A percentile compares a stretch with the other conserved stretches of the same genome.
phyloP scores from a whole-genome alignment of 2,329 filamentous ascomycete species.

The Colletotrichum sp. region DNA sequence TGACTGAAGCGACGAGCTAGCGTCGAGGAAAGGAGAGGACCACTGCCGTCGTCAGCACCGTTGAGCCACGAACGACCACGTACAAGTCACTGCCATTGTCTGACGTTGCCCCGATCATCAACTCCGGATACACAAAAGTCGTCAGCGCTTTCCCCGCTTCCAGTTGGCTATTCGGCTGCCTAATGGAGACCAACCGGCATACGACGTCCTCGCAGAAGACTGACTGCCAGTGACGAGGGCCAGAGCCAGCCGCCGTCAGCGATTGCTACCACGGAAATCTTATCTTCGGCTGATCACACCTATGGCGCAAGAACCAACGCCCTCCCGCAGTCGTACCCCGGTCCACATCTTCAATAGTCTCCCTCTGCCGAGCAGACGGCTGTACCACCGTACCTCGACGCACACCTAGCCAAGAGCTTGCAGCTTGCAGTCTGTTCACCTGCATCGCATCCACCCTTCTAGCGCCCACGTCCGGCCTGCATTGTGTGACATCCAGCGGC shows the following conservation, averaged over 20 bases:
- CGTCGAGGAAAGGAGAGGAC: background rate
- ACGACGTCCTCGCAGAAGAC: background rate
- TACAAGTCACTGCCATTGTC: background rate
- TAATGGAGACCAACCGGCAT: background rate
- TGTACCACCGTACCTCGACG: background rate
- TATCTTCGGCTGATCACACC: slow-evolving; percentile 2
- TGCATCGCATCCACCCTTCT: slow-evolving; percentile 26
- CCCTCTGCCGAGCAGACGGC: slow-evolving; percentile 11
- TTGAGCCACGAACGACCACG: background rate
- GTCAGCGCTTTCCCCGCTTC: background rate
- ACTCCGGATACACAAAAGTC: slow-evolving; percentile 2
- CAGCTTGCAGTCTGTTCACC: slow-evolving; percentile 15
- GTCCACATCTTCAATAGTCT: slow-evolving; percentile 7
- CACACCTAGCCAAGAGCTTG: slow-evolving; percentile 9
- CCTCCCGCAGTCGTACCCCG: slow-evolving; percentile 23
- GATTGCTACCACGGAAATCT: background rate
- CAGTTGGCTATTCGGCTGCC: background rate
- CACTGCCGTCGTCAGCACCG: background rate
- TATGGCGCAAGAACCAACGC: slow-evolving; percentile 15
- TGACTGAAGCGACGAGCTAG: background rate
- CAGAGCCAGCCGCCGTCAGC: background rate
- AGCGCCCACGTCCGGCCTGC: slow-evolving; percentile 31
- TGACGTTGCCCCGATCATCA: background rate
- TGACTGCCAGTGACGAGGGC: background rate
- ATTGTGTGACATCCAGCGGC: slow-evolving; percentile 39